Percentiles rank a stretch among this genome's conserved stretches.
phyloP scores from a whole-genome alignment of 2,329 filamentous ascomycete species.

The Cladosporium sp. region DNA sequence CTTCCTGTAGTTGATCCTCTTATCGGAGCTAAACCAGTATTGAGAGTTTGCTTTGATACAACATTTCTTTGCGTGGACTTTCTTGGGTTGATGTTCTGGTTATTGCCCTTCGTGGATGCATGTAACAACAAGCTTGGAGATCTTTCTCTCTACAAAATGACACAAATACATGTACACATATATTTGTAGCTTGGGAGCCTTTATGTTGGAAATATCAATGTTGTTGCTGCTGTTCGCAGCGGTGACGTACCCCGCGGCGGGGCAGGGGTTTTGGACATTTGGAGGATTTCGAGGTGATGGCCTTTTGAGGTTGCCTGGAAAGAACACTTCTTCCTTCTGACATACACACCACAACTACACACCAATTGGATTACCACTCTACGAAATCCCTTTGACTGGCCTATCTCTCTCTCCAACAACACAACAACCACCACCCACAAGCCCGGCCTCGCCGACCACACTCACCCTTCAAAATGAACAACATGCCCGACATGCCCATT shows the following conservation, averaged over 20 bases:
- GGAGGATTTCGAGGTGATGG: not conserved
- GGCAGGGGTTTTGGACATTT: conserved; percentile 1
- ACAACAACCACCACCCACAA: not conserved
- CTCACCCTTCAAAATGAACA: conserved; percentile 10
- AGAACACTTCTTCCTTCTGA: not conserved
- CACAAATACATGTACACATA: not conserved
- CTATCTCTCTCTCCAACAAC: not conserved
- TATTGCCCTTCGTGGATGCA: not conserved
- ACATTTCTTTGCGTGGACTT: not conserved
- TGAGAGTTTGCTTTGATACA: conserved; percentile 9
- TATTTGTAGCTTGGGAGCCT: too few relatives aligned
- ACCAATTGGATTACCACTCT: not conserved
- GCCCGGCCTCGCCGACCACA: not conserved
- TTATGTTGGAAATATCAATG: not conserved
- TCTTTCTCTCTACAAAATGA: not conserved
- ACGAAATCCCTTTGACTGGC: not conserved
- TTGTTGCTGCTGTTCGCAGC: not conserved
- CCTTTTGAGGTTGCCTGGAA: conserved; percentile 1
- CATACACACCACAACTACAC: not conserved
- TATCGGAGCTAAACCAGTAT: conserved; percentile 3
- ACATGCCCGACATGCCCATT: conserved; percentile 52
- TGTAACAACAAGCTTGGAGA: not conserved
- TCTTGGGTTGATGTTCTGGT: not conserved
- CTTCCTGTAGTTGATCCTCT: conserved; percentile 9
- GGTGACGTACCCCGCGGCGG: not conserved